Conservation (phyloP, 2,329 filamentous ascomycete species). For the Diaporthe humulicola region DNA sequence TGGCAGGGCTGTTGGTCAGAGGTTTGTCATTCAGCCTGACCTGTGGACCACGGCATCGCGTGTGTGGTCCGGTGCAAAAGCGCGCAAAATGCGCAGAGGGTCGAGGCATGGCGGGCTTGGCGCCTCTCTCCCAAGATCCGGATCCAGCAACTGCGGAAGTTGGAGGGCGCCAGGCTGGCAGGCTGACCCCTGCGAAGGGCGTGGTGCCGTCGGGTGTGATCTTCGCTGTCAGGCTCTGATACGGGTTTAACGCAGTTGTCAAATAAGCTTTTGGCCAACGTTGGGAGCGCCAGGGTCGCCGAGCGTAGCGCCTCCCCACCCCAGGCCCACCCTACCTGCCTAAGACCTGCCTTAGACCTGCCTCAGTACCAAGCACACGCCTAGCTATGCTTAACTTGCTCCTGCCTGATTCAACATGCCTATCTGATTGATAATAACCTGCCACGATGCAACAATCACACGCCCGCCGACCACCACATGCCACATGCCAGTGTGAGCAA, state of each 20-base stretch:
- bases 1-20: background rate
- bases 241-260: background rate
- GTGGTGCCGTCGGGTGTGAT: slow-evolving; percentile 23
- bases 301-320: background rate
- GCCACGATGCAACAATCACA: background rate
- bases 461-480: background rate
- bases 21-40: slow-evolving; percentile 22
- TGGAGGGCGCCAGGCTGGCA: background rate
- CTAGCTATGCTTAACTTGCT: background rate
- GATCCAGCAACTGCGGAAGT: slow-evolving; percentile 30
- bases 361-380: too few relatives aligned
- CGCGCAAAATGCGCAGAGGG: background rate
- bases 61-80: background rate
- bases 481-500: background rate
- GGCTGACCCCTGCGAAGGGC: background rate
- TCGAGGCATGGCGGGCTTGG: slow-evolving; percentile 24
- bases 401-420: slow-evolving; percentile 18
- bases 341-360: too few relatives aligned
- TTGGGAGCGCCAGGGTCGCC: background rate
- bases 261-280: slow-evolving; percentile 20
- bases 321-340: too few relatives aligned
- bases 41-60: too few relatives aligned
- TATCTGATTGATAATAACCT: background rate
- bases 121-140: slow-evolving; percentile 11
- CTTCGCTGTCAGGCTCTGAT: slow-evolving; percentile 24